Percentiles rank a stretch among this genome's conserved stretches.
Evolutionary conservation across 2,329 filamentous ascomycete species (phyloP).

Genomic region (Eurotiales sp.): DNA sequence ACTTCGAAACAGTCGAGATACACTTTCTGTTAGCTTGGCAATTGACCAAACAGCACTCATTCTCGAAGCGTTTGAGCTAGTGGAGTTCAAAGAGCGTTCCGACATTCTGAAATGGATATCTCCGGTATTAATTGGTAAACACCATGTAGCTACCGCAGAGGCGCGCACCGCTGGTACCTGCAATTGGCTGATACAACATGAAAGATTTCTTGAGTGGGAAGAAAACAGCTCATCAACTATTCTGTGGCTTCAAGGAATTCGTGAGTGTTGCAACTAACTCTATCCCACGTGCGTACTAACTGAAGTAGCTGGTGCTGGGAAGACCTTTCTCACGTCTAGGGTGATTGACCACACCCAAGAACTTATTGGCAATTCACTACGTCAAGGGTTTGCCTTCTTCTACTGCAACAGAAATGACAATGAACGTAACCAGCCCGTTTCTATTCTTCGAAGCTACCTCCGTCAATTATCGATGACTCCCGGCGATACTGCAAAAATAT

Average conservation of each 20-base stretch:
- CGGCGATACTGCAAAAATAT: not conserved
- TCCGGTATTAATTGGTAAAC: no score
- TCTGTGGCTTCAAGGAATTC: conserved; percentile 22
- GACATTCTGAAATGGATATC: no score
- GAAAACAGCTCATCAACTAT: conserved; percentile 17
- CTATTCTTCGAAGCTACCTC: conserved; percentile 14
- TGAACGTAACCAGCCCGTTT: conserved; percentile 7
- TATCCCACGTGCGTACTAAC: no score
- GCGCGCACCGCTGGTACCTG: conserved; percentile 19
- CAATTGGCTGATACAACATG: conserved; percentile 18
- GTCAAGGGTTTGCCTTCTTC: conserved; percentile 14
- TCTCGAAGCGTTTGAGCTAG: no score
- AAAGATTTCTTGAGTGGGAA: conserved; percentile 17
- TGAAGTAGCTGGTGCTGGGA: conserved; percentile 15
- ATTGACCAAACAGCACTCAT: no score
- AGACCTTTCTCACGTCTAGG: conserved; percentile 16
- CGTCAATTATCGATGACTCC: conserved; percentile 14
- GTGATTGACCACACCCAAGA: conserved; percentile 10
- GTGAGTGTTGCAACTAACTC: no score
- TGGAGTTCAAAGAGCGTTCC: no score
- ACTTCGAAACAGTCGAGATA: no score
- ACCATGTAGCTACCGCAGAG: no score
- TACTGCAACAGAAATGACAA: conserved; percentile 17
- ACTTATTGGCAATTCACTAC: not conserved
- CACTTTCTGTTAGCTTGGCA: no score